Percentiles rank a stretch among this genome's conserved stretches.
These are phyloP conservation scores for Eutrema japonicum DNA, from an alignment of 345 rosid species.

Conservation along the genomic window DNA sequence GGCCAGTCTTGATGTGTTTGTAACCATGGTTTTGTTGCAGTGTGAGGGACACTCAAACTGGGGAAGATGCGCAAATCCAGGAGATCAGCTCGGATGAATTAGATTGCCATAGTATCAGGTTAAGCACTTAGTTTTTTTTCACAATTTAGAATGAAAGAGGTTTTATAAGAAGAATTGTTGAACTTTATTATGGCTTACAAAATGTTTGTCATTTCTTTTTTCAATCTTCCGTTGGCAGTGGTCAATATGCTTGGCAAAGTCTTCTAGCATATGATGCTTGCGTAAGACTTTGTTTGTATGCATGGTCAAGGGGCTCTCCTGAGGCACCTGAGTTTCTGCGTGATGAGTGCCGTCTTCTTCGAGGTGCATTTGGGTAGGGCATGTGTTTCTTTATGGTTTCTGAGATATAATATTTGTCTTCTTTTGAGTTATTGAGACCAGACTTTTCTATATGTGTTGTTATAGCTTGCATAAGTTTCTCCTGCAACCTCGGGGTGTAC, in stretches of 20 bases:
- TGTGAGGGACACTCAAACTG: constrained; percentile 29
- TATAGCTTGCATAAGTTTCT: constrained; percentile 78
- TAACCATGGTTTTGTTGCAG: constrained; percentile 47
- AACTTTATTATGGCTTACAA: neutral
- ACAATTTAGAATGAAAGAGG: neutral
- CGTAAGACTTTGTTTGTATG: constrained; percentile 74
- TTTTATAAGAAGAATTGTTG: neutral
- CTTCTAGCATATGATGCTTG: constrained; percentile 95
- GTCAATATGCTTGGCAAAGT: constrained; percentile 93
- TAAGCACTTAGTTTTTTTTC: constrained; percentile 7
- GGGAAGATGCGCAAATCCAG: constrained; percentile 51
- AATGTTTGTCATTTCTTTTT: neutral
- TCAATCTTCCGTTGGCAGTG: constrained; percentile 51
- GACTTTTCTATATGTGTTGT: neutral
- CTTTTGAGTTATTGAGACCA: constrained; percentile 8
- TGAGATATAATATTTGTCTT: neutral
- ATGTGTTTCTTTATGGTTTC: constrained; percentile 29
- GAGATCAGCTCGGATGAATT: constrained; percentile 57
- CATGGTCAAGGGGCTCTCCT: constrained; percentile 86
- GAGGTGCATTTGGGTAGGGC: constrained; percentile 91
- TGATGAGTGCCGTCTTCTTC: constrained; percentile 85
- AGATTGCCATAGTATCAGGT: constrained; percentile 66
- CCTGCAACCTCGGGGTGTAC: constrained; percentile 79
- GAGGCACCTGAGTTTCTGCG: constrained; percentile 95
- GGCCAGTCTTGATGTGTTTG: constrained; percentile 22